Evolutionary conservation across 305 asterid species (phyloP).

Genomic region (Plantago lanceolata): DNA sequence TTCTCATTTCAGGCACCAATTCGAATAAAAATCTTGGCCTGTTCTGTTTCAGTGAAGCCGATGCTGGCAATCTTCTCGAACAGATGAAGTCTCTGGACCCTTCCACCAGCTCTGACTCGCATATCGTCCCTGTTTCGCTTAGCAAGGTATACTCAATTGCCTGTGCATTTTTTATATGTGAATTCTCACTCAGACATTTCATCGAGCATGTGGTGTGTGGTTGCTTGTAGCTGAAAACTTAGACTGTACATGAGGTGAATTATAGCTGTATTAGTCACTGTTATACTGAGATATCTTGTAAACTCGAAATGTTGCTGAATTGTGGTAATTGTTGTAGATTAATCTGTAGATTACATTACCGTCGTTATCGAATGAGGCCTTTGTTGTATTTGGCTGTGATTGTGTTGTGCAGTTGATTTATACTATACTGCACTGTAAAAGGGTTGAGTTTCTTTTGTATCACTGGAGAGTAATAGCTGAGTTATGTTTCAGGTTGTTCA

Average conservation of each 20-base stretch:
- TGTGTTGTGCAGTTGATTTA: not conserved
- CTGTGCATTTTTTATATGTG: not conserved
- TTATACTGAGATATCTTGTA: too few relatives aligned
- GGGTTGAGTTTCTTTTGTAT: conserved; percentile 1
- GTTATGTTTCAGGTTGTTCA: conserved; percentile 64
- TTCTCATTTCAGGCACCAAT: conserved; percentile 57
- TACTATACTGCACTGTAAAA: not conserved
- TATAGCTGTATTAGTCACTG: not conserved
- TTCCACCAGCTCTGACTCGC: conserved; percentile 49
- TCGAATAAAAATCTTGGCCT: conserved; percentile 60
- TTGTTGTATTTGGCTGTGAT: not conserved
- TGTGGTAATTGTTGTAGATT: too few relatives aligned
- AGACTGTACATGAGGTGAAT: too few relatives aligned
- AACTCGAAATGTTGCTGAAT: too few relatives aligned
- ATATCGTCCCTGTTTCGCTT: conserved; percentile 74
- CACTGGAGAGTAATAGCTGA: conserved; percentile 14
- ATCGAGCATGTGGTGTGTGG: conserved; percentile 26
- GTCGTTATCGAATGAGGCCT: too few relatives aligned
- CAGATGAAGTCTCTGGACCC: conserved; percentile 71
- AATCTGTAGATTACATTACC: too few relatives aligned
- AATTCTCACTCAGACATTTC: conserved; percentile 24
- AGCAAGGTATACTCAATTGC: conserved; percentile 48
- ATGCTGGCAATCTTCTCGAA: conserved; percentile 57
- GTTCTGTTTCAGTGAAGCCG: conserved; percentile 72
- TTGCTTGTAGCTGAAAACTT: not conserved